Evolutionary conservation across 2,329 filamentous ascomycete genomes (phyloP), one percentile per base, ranked within the genome.

Genomic region (Uncinocarpus reesii): DNA sequence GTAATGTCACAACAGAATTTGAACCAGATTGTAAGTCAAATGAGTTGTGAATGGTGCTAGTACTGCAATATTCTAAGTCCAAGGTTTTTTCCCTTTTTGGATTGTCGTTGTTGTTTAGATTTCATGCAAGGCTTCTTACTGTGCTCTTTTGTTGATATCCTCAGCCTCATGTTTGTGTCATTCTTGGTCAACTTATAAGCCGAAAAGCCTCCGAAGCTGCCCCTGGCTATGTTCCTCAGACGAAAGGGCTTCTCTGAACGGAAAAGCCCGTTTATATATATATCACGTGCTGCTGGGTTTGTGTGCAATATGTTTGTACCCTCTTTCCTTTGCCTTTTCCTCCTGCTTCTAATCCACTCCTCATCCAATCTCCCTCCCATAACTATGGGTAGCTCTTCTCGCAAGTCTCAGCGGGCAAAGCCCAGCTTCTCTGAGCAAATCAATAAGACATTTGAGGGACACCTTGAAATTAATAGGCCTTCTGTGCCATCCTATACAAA

Each of bases 11-110:
- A 90, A 54, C 86, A 93, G 60, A 94, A 95, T 62, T 68, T 95
- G 1, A 96, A 96, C 60, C 88, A 95, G 58, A 96, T 96, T 67
- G 90, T 95, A 76, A 77, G 89, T 73, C 38, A 43, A 31, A 26
- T 1, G 20, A 36, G 29, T 21, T 37, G 10, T 18, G 10, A 15
- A 4, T 29, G 15, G 11, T 37, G 21, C 42, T 28, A n/a, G 21
- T 37, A 7, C 29, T 18, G 13, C 3, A 8, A 6, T 11, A 10
- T 6, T 31, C 20, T 6, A 15, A 18, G 4, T 15, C 8, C 11
- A 8, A 4, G 24, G 21, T 26, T 40, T 4, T 4, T 15, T 5
- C 28, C 13, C 21, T 40, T 40, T 11, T 26, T 40, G 37, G n/a
- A 26, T 40, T 15, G 34, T 15, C 8, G 18, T 13, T 26, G 13